Evolutionary conservation across 192 early-diverging fungal species (phyloP).

Genomic region (Ambispora gerdemannii): DNA sequence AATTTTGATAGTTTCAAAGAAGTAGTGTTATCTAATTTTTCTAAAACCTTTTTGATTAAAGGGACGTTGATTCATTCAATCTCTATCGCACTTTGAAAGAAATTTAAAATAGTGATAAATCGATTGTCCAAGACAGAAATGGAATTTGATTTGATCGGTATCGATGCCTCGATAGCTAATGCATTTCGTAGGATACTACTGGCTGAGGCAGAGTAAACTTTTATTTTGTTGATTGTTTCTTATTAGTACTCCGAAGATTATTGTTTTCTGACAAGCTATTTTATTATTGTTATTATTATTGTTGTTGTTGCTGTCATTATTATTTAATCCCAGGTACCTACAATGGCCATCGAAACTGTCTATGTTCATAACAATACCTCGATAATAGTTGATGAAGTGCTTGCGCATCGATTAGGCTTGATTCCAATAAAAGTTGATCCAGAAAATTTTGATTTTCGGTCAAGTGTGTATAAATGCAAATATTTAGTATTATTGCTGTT

Average conservation of each 20-base stretch:
- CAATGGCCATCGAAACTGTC: slow-evolving; percentile 96
- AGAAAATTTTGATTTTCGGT: slow-evolving; percentile 71
- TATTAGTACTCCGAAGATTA: too few relatives aligned
- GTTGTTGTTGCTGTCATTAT: not conserved
- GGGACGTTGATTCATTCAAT: not conserved
- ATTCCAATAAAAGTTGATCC: slow-evolving; percentile 91
- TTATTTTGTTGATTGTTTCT: not conserved
- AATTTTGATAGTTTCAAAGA: slow-evolving; percentile 68
- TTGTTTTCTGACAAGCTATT: too few relatives aligned
- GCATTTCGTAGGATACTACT: slow-evolving; percentile 90
- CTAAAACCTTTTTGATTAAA: not conserved
- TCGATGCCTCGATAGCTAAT: slow-evolving; percentile 93
- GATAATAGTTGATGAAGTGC: slow-evolving; percentile 88
- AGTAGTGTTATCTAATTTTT: slow-evolving; percentile 39
- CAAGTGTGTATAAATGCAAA: slow-evolving; percentile 37
- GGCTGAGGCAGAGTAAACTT: slow-evolving; percentile 64
- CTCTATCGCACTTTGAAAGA: slow-evolving; percentile 46
- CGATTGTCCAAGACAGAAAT: slow-evolving; percentile 67
- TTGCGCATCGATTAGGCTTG: slow-evolving; percentile 89
- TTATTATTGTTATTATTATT: not conserved
- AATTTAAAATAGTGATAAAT: slow-evolving; percentile 70
- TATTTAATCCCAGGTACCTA: slow-evolving; percentile 63
- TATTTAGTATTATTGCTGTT: not conserved
- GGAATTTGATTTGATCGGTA: slow-evolving; percentile 94
- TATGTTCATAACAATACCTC: slow-evolving; percentile 89